Evolutionary conservation across 2,329 filamentous ascomycete species (phyloP).

Genomic region (Diaporthe sp.): DNA sequence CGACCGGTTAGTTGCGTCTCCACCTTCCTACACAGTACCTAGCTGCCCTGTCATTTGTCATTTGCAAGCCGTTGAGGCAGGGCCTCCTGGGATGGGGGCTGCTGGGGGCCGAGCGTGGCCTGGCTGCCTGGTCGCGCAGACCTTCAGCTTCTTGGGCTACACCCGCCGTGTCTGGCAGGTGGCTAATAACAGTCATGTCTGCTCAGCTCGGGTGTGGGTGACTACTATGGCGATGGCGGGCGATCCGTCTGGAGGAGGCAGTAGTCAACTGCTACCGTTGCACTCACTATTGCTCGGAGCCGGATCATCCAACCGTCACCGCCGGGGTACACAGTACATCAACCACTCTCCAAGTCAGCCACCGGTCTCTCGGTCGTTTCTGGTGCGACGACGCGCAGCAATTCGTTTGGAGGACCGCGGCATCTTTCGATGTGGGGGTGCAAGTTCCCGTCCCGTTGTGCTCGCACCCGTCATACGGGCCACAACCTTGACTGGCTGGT

Average conservation of each 20-base stretch:
- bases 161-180: slow-evolving; percentile 15
- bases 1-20: slow-evolving; percentile 29
- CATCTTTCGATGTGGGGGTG: neutral
- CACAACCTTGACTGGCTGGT: slow-evolving; percentile 8
- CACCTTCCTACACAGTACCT: neutral
- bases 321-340: neutral
- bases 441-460: slow-evolving; percentile 9
- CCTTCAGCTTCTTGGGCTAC: slow-evolving; percentile 16
- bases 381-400: slow-evolving; percentile 20
- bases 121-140: slow-evolving; percentile 4
- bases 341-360: neutral
- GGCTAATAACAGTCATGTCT: neutral
- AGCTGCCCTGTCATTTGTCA: neutral
- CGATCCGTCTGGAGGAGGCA: slow-evolving; percentile 20
- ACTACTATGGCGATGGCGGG: neutral
- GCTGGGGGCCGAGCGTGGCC: neutral
- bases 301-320: slow-evolving; percentile 26
- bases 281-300: slow-evolving; percentile 24
- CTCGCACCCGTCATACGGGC: slow-evolving; percentile 3
- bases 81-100: neutral
- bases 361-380: slow-evolving; percentile 8
- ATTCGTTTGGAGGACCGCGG: slow-evolving; percentile 5
- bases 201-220: slow-evolving; percentile 1
- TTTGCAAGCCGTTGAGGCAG: neutral
- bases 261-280: slow-evolving; percentile 24